These are phyloP conservation scores for Saccharomycopsis malanga DNA, from an alignment of 805 yeast species.

Conservation along the genomic window DNA sequence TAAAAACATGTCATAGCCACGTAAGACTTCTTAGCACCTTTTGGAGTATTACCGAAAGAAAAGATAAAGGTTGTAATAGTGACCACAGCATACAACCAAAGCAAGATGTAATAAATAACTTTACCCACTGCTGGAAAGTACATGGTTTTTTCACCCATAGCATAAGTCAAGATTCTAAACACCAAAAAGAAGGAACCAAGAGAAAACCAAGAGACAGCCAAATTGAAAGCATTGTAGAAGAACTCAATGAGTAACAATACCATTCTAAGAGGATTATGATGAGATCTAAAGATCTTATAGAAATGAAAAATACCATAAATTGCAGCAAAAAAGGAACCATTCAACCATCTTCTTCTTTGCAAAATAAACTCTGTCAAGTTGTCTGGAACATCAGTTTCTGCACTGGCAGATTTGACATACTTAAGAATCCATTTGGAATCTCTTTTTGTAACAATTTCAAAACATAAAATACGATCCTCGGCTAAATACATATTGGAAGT, in stretches of 20 bases:
- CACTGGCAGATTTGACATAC: conserved; percentile 82
- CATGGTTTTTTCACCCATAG: conserved; percentile 50
- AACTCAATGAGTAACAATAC: conserved; percentile 70
- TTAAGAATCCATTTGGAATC: conserved; percentile 68
- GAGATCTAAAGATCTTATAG: conserved; percentile 68
- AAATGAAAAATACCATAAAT: conserved; percentile 78
- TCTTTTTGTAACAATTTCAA: conserved; percentile 83
- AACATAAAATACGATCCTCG: conserved; percentile 92
- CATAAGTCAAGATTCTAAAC: conserved; percentile 77
- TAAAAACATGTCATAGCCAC: conserved; percentile 67
- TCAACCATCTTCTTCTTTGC: conserved; percentile 94
- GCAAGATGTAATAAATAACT: conserved; percentile 65
- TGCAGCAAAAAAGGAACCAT: conserved; percentile 95
- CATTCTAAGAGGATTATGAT: conserved; percentile 64
- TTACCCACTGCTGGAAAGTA: conserved; percentile 58
- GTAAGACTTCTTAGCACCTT: conserved; percentile 79
- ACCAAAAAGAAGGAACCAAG: conserved; percentile 86
- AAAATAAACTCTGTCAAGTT: conserved; percentile 77
- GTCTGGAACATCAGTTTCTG: conserved; percentile 95
- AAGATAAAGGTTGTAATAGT: conserved; percentile 80
- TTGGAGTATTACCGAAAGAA: conserved; percentile 90
- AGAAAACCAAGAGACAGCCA: conserved; percentile 88
- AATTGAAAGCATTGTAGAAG: conserved; percentile 63
- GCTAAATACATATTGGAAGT: conserved; percentile 96
- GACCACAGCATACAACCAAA: conserved; percentile 81